These are phyloP conservation scores for Mucor piriformis DNA, from an alignment of 371 early-diverging fungal species.

Conservation along the genomic window DNA sequence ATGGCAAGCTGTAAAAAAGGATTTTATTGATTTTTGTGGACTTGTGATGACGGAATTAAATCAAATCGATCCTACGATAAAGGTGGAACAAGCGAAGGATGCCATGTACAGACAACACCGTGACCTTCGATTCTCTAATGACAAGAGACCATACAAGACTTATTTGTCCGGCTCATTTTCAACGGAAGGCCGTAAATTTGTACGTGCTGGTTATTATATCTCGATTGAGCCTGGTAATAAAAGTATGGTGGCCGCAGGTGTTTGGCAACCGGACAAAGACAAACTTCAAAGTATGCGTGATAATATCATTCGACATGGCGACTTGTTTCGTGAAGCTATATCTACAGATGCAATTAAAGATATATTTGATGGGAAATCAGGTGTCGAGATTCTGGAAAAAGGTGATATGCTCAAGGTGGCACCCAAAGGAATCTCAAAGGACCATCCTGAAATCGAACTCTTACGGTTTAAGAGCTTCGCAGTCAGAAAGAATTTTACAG, in stretches of 20 bases:
- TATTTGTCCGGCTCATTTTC: conserved; percentile 52
- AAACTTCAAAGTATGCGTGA: conserved; percentile 41
- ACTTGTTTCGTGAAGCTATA: conserved; percentile 47
- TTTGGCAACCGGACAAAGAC: conserved; percentile 47
- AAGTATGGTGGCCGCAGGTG: conserved; percentile 46
- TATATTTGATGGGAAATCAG: conserved; percentile 45
- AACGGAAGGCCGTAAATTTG: conserved; percentile 52
- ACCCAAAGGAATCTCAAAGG: conserved; percentile 37
- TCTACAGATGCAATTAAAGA: conserved; percentile 45
- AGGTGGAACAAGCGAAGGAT: conserved; percentile 49
- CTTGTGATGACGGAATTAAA: conserved; percentile 45
- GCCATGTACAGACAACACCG: conserved; percentile 60
- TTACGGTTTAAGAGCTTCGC: conserved; percentile 51
- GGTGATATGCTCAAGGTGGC: conserved; percentile 33
- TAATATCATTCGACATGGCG: conserved; percentile 45
- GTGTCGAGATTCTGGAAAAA: conserved; percentile 36
- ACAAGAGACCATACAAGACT: conserved; percentile 57
- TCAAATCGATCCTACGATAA: conserved; percentile 49
- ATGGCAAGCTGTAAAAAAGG: conserved; percentile 40
- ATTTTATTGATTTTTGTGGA: conserved; percentile 58
- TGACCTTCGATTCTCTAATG: conserved; percentile 63
- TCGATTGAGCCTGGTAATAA: conserved; percentile 43
- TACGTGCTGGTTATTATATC: conserved; percentile 54
- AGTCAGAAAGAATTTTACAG: conserved; percentile 44
- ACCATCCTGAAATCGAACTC: conserved; percentile 57